phyloP scores from a whole-genome alignment of 345 rosid genomes.

The Gossypium arboreum region DNA sequence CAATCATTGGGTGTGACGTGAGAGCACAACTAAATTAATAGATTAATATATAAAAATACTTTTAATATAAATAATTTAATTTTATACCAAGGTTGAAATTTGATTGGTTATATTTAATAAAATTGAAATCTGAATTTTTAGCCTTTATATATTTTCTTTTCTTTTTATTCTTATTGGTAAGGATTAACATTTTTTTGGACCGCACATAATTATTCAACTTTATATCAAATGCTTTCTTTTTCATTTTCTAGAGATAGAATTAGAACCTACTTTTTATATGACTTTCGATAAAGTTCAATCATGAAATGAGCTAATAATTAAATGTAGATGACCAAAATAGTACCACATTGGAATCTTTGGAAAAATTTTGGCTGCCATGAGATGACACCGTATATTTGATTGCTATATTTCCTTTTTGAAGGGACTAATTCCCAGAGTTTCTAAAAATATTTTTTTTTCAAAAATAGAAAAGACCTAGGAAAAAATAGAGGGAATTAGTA shows the following conservation, averaged over 20 bases:
- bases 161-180: too few relatives aligned
- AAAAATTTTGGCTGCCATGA: not conserved
- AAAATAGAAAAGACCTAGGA: too few relatives aligned
- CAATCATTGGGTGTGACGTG: not conserved
- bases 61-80: not conserved
- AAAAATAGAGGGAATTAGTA: too few relatives aligned
- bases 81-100: not conserved
- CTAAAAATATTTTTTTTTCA: too few relatives aligned
- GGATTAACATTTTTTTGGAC: not conserved
- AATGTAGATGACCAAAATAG: not conserved
- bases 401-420: too few relatives aligned
- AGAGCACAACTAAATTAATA: not conserved
- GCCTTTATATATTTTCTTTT: too few relatives aligned
- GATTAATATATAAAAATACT: not conserved
- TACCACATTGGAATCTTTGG: not conserved
- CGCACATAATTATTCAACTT: not conserved
- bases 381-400: too few relatives aligned
- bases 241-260: not conserved
- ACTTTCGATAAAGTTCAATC: not conserved
- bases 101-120: too few relatives aligned
- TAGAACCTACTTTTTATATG: not conserved
- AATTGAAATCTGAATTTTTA: too few relatives aligned
- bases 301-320: not conserved
- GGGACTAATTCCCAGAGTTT: too few relatives aligned
- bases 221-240: not conserved